Evolutionary conservation across 208 protist species (phyloP).

Genomic region (Trypanosoma conorhini): DNA sequence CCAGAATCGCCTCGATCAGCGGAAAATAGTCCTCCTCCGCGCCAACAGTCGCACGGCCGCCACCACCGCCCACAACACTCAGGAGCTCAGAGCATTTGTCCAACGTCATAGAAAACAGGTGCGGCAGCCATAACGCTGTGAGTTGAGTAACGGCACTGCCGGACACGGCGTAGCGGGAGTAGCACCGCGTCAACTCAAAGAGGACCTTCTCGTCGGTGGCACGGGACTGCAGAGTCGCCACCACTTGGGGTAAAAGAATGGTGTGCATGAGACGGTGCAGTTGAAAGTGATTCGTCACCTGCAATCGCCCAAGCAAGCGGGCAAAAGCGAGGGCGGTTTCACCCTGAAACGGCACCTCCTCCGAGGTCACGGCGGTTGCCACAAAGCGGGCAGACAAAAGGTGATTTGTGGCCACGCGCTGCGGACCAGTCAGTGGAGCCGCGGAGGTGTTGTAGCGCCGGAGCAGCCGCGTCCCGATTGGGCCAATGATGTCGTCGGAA

Average conservation of each 20-base stretch:
- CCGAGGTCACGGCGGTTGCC: constrained; percentile 11
- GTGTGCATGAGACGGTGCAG: constrained; percentile 72
- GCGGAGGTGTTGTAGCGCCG: constrained; percentile 19
- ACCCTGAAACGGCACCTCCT: constrained; percentile 18
- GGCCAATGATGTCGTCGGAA: constrained; percentile 71
- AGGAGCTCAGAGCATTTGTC: constrained; percentile 35
- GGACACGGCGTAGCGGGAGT: constrained; percentile 61
- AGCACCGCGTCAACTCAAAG: constrained; percentile 32
- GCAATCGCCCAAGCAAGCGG: constrained; percentile 50
- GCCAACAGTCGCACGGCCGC: constrained; percentile 19
- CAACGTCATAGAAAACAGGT: constrained; percentile 31
- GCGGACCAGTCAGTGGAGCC: constrained; percentile 11
- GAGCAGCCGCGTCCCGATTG: constrained; percentile 40
- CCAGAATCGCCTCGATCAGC: constrained; percentile 39
- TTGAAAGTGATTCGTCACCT: constrained; percentile 60
- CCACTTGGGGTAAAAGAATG: constrained; percentile 57
- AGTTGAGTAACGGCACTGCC: constrained; percentile 56
- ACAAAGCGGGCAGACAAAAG: constrained; percentile 34
- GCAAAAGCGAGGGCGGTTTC: constrained; percentile 48
- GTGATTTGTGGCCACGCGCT: constrained; percentile 36
- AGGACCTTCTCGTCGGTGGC: background rate
- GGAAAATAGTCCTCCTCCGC: constrained; percentile 55
- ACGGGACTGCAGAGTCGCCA: constrained; percentile 28
- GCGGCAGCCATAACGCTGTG: constrained; percentile 44
- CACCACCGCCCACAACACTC: constrained; percentile 13